Base-by-base conservation (phyloP, 2,329 filamentous ascomycete genomes). In the Atkinsonella texensis region DNA sequence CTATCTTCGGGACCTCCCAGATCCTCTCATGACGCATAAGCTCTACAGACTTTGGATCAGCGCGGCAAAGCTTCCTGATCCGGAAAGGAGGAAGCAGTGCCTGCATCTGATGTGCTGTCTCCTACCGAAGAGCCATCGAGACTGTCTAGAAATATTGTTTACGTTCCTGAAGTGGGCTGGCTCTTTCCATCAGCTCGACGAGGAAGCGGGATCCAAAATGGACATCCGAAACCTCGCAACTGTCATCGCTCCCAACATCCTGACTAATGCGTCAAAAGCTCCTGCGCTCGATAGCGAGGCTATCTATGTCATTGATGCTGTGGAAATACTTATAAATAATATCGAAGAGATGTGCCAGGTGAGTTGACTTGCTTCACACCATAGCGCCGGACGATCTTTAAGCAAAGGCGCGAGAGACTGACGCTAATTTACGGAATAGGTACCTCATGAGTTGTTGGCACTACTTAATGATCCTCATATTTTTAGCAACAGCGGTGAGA, bases 321-420 rank as follows among this genome's bases (percentile, higher is more conserved):
- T 98, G 28, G 86, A 95, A 65, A 84, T 85, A 54, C 75, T 98
- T 58, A 96, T 98, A 61, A 83, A 87, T 60, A 89, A 86, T 65
- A 96, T 96, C 59, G 93, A 97, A 67, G 85, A 88, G 66, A 95
- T 98, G 84, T 97, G 90, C 65, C 84, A 96, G 81, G 93, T 96
- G 79, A 71, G 85, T 74, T 8, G 9, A 10, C 3, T 35, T 13
- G 9, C 9, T 35, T 35, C 13, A 13, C 13, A 10, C 10, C 33
- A 33, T 33, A 12, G 32, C 12, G 32, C 32, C 12, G 32, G 12
- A 33, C 12, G 32, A 6, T 12, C 32, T 7, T 12, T 12, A 33
- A 33, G 12, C 12, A 6, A 35, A 11, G 33, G 33, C 33, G 13
- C 8, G 9, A 35, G 13, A 11, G 13, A 13, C 33, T 35, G 13